Base-by-base conservation (phyloP, 2,329 filamentous ascomycete genomes). In the Penicillium sp. region DNA sequence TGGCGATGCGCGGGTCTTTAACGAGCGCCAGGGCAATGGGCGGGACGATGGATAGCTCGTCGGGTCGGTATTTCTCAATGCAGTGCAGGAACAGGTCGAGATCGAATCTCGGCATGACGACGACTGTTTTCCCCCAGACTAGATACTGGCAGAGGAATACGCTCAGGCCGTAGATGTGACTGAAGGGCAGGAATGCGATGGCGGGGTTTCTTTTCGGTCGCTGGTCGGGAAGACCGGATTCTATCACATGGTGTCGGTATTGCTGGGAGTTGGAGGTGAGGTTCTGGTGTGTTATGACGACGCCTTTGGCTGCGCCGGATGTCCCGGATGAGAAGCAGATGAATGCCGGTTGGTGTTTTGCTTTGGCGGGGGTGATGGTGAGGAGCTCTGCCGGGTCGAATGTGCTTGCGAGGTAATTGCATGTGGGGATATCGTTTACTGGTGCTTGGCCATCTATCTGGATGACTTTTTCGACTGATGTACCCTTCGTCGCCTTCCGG, bases 281-380 rank as follows among this genome's bases (percentile, higher is more conserved):
- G 25, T 60, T 60, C n/a, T 53, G 52, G 19, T 60, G 57, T 3
- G 57, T 60, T 13, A 54, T 58, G 7, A 60, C 35, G 10, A 60
- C 57, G 14, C 57, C 57, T 36, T 60, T 60, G 4, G 57, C 49
- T 25, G 57, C 56, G 3, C 57, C 57, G 8, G 57, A 58, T 5
- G 57, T 60, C 11, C 57, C 57, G 4, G 57, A 60, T 4, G 57
- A 60, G 27, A 60, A 60, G 50, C 57, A 60, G 34, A 60, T 51
- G 19, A 60, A 60, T 3, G 45, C 44, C 2, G 55, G 41, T 36
- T 51, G 57, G n/a, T 30, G 25, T 10, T 45, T 28, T 11, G 54
- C 54, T 9, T 57, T 50, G 9, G 48, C 18, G 3, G 56, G 25
- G 10, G 47, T 38, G 7, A 55, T 43, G 6, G 44, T 16, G 2